Percentiles rank a stretch among this genome's conserved stretches.
Evolutionary conservation across 139 green algal genomes (phyloP).

Genomic region (Yamagishiella unicocca): DNA sequence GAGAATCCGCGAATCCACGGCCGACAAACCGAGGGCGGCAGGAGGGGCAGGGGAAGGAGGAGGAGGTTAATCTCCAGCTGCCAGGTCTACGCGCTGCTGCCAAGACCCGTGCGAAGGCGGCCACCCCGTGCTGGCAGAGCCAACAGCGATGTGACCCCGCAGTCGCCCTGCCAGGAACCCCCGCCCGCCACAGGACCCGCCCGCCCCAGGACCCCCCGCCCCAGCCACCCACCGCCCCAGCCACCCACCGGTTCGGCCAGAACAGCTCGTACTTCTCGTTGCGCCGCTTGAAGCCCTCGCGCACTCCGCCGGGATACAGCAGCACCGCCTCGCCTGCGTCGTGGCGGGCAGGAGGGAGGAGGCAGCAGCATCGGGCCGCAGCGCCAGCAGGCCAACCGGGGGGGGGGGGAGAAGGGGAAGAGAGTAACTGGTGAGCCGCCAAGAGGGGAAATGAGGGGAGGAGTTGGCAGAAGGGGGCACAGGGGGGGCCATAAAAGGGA

Average conservation of each 20-base stretch:
- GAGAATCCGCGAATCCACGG: too few species aligned
- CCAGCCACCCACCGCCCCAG: background rate
- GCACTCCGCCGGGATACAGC: conserved; percentile 90
- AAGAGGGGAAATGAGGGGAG: too few species aligned
- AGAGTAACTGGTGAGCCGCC: background rate
- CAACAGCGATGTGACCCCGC: too few species aligned
- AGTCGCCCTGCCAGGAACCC: background rate
- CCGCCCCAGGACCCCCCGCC: background rate
- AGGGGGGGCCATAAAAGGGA: too few species aligned
- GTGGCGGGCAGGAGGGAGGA: background rate
- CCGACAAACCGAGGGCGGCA: too few species aligned
- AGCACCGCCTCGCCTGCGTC: conserved; percentile 83
- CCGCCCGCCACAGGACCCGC: background rate
- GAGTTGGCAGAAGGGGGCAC: too few species aligned
- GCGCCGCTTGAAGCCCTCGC: conserved; percentile 70
- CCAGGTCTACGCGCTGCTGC: background rate
- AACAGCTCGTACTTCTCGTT: conserved; percentile 94
- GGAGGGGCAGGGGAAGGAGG: background rate
- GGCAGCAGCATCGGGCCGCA: background rate
- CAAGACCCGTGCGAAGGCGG: background rate
- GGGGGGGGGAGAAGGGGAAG: background rate
- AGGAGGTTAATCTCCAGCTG: background rate
- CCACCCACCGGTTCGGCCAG: conserved; percentile 81
- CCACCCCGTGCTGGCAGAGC: too few species aligned
- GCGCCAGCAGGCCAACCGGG: background rate